Conservation (phyloP, 768 basidiomycete species). For the Tulasnella sp. region DNA sequence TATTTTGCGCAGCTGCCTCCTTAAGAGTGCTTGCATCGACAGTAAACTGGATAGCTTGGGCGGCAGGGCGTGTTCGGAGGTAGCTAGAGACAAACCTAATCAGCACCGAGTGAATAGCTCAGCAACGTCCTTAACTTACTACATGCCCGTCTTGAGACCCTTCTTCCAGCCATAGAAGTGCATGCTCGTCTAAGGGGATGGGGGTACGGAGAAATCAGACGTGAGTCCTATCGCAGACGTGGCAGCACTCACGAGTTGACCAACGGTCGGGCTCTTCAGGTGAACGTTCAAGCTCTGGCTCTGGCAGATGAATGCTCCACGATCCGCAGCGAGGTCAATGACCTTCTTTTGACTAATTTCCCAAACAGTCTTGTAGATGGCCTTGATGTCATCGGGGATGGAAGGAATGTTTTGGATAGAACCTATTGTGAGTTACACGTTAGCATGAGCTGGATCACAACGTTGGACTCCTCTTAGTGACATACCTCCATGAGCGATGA, state of each 20-base stretch:
- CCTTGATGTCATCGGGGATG: conserved; percentile 87
- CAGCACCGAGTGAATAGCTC: neutral
- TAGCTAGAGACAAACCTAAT: conserved; percentile 41
- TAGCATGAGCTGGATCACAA: neutral
- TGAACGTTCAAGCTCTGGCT: conserved; percentile 93
- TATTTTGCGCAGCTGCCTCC: conserved; percentile 26
- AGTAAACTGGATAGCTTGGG: conserved; percentile 96
- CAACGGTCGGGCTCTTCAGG: conserved; percentile 76
- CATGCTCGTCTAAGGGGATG: conserved; percentile 57
- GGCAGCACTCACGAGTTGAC: conserved; percentile 51
- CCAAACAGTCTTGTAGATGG: conserved; percentile 99
- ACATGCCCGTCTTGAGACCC: conserved; percentile 98
- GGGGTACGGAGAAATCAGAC: conserved; percentile 5
- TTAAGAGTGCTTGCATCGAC: conserved; percentile 71
- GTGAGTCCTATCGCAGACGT: conserved; percentile 25
- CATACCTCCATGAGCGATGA: conserved; percentile 85
- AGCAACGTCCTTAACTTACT: conserved; percentile 30
- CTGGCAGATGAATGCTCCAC: conserved; percentile 96
- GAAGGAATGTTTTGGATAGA: conserved; percentile 78
- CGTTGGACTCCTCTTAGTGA: conserved; percentile 24
- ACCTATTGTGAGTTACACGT: conserved; percentile 27
- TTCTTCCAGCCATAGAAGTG: conserved; percentile 99
- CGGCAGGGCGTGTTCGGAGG: conserved; percentile 87
- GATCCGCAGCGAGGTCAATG: conserved; percentile 96
- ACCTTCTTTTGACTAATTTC: conserved; percentile 98